phyloP scores from a whole-genome alignment of 73 alveolate genomes.

The Symbiodinium natans region DNA sequence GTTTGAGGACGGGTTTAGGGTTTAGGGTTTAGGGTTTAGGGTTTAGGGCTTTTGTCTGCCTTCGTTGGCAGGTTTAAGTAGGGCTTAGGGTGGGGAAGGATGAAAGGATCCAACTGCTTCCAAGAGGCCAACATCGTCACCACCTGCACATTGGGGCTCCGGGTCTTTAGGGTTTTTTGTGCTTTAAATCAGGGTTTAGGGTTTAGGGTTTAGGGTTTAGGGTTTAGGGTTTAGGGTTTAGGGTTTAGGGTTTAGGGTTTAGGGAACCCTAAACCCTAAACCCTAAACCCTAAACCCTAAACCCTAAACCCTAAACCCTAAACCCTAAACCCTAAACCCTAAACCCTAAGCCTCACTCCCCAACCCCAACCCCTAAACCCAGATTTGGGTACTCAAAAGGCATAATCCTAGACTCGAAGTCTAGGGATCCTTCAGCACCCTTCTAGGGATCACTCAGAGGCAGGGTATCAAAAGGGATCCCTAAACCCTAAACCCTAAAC shows the following conservation, averaged over 20 bases:
- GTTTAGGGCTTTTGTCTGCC: too few relatives aligned
- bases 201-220: background rate
- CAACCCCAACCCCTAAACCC: background rate
- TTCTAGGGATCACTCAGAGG: too few relatives aligned
- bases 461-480: too few relatives aligned
- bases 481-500: background rate
- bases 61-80: too few relatives aligned
- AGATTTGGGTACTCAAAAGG: too few relatives aligned
- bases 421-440: too few relatives aligned
- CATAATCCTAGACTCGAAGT: too few relatives aligned
- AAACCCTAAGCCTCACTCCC: background rate
- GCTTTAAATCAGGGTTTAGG: background rate
- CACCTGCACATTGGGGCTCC: background rate
- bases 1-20: too few relatives aligned
- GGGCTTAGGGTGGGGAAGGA: too few relatives aligned
- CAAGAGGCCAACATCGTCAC: conserved; percentile 1
- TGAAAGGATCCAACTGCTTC: background rate
- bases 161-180: background rate
- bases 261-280: background rate
- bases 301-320: background rate
- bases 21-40: too few relatives aligned
- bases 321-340: background rate
- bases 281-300: background rate
- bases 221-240: background rate
- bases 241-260: background rate